Conservation (phyloP, 768 basidiomycete genomes). For the Macrocybe gigantea region DNA sequence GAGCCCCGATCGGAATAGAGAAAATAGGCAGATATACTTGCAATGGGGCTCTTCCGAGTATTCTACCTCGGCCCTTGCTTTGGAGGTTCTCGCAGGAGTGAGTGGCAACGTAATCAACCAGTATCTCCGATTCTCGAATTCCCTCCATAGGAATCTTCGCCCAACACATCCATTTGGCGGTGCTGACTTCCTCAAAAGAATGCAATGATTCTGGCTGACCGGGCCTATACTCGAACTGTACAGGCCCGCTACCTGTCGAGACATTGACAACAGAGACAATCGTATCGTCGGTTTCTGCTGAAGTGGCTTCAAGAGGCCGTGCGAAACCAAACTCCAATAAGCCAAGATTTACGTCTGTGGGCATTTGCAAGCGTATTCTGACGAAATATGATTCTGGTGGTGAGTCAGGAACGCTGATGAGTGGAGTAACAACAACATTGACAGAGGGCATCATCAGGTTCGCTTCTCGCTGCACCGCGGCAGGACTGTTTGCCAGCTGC, state of each 20-base stretch:
- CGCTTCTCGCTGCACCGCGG: slow-evolving; percentile 41
- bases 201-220: slow-evolving; percentile 12
- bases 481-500: slow-evolving; percentile 3
- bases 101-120: slow-evolving; percentile 66
- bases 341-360: slow-evolving; percentile 53
- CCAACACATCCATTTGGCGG: slow-evolving; percentile 61
- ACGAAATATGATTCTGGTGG: slow-evolving; percentile 53
- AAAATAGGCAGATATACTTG: slow-evolving; percentile 68
- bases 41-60: slow-evolving; percentile 22
- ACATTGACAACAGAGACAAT: slow-evolving; percentile 52
- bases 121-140: slow-evolving; percentile 40
- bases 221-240: slow-evolving; percentile 41
- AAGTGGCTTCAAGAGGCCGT: slow-evolving; percentile 21
- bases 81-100: slow-evolving; percentile 12
- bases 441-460: slow-evolving; percentile 60
- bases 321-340: slow-evolving; percentile 77
- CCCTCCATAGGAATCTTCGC: slow-evolving; percentile 53
- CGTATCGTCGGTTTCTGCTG: slow-evolving; percentile 11
- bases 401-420: slow-evolving; percentile 23
- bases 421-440: slow-evolving; percentile 45
- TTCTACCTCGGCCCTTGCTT: slow-evolving; percentile 31
- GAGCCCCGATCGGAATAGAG: slow-evolving; percentile 55
- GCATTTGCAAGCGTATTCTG: slow-evolving; percentile 48
- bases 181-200: slow-evolving; percentile 47
- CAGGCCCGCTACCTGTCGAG: slow-evolving; percentile 60